Conservation (phyloP, 768 basidiomycete genomes). For the Tylopilus sp. region DNA sequence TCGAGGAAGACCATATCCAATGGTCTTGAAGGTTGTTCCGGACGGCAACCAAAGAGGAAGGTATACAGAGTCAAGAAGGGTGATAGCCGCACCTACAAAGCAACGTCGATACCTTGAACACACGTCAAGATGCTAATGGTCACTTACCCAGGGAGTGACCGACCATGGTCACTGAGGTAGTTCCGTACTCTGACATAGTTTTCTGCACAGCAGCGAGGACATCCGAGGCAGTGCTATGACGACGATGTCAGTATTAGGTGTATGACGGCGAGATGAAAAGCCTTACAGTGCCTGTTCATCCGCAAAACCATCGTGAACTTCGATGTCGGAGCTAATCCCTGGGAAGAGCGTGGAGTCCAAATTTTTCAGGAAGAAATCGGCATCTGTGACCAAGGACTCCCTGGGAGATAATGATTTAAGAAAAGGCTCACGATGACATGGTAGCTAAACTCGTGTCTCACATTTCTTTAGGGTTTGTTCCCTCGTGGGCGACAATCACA, state of each 20-base stretch:
- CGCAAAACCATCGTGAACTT: constrained; percentile 47
- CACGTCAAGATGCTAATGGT: neutral
- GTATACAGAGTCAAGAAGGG: constrained; percentile 39
- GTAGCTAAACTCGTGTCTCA: constrained; percentile 4
- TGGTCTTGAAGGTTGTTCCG: constrained; percentile 29
- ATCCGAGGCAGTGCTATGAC: constrained; percentile 35
- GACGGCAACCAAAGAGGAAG: constrained; percentile 37
- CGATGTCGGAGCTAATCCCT: constrained; percentile 39
- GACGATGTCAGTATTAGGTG: neutral
- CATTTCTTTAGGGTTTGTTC: constrained; percentile 32
- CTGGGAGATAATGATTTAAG: constrained; percentile 19
- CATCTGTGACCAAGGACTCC: constrained; percentile 40
- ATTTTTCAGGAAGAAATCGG: constrained; percentile 31
- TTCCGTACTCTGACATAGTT: constrained; percentile 34
- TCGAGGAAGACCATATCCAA: constrained; percentile 36
- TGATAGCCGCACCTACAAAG: constrained; percentile 33
- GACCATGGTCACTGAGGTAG: constrained; percentile 41
- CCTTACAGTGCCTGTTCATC: constrained; percentile 42
- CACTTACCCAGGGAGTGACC: constrained; percentile 41
- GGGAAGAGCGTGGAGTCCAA: constrained; percentile 47
- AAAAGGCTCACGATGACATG: neutral
- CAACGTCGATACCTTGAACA: neutral
- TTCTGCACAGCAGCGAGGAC: constrained; percentile 44
- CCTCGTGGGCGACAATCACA: constrained; percentile 39
- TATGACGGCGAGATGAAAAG: neutral